Conservation (phyloP, 495 filamentous ascomycete species). For the Penicillium bovifimosum region DNA sequence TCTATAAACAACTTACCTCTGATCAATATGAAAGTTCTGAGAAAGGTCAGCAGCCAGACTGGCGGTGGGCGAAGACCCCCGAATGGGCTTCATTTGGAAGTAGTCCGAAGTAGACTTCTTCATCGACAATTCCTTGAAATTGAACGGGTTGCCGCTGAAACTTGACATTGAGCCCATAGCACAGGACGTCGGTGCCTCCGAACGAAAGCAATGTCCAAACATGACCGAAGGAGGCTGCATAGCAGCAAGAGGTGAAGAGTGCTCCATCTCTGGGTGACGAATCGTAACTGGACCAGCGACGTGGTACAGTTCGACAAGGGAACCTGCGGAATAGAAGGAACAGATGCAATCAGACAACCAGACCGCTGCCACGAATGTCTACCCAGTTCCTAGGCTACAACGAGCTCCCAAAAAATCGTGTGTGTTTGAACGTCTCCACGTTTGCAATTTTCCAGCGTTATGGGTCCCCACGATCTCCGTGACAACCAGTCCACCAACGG, state of each 20-base stretch:
- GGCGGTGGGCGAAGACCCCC: constrained; percentile 83
- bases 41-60: constrained; percentile 90
- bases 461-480: constrained; percentile 12
- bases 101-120: constrained; percentile 56
- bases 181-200: constrained; percentile 48
- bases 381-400: constrained; percentile 6
- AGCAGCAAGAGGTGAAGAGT: constrained; percentile 88
- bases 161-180: constrained; percentile 41
- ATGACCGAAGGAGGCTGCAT: constrained; percentile 76
- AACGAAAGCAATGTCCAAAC: constrained; percentile 50
- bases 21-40: constrained; percentile 92
- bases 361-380: not conserved
- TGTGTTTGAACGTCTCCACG: constrained; percentile 4
- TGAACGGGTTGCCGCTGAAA: constrained; percentile 60
- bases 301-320: constrained; percentile 7
- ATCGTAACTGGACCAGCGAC: constrained; percentile 8
- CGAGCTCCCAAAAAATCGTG: constrained; percentile 3
- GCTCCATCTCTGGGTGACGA: constrained; percentile 58
- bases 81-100: constrained; percentile 73
- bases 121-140: constrained; percentile 69
- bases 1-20: constrained; percentile 55
- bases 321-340: not conserved
- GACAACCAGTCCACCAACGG: constrained; percentile 4
- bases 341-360: not conserved
- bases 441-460: constrained; percentile 10